Evolutionary conservation across 1,284 basidiomycete species (phyloP), one percentile per base, ranked within the genome.

Genomic region (Marasmius fiardii): DNA sequence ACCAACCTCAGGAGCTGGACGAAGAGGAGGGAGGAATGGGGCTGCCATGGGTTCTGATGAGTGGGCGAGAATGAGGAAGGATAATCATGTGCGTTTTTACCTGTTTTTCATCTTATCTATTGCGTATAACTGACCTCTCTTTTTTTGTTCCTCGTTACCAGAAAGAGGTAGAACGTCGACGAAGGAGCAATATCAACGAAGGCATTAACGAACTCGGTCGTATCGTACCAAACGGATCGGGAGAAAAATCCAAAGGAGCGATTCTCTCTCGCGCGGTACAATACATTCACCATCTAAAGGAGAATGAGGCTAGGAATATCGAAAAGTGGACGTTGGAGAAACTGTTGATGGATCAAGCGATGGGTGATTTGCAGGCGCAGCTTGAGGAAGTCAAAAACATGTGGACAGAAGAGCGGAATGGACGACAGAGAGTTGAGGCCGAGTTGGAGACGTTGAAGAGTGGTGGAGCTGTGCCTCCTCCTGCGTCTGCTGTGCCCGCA

Each of bases 151-250:
- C n/a, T n/a, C n/a, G 28, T 31, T 31, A 12, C 54, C 68, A 96
- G 93, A 97, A 97, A 90, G 95, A 98, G 73, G 95, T 98, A 11
- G 95, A 98, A 72, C 90, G 95, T 56, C 83, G 94, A 44, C 87
- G 95, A 51, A 81, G 95, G 55, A 92, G 93, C 18, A 95, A 94
- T 65, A 98, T 98, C 75, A 96, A 96, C 70, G 92, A 95, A 59
- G 95, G 95, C 0, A 97, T 98, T 74, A 93, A 90, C 68, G 90
- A 94, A 67, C 85, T 98, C 23, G 89, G 91, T 1, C 82, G 88
- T 7, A 93, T 95, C 63, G 89, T 97, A 2, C 95, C 95, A 6
- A 90, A 86, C 60, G 90, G 88, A 44, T 87, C 89, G 0, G 90
- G 91, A 50, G 92, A 94, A 70, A 93, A 95, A 65, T 87, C 88